Evolutionary conservation across 768 basidiomycete genomes (phyloP), one percentile per base, ranked within the genome.

Genomic region (Lyophyllum atratum): DNA sequence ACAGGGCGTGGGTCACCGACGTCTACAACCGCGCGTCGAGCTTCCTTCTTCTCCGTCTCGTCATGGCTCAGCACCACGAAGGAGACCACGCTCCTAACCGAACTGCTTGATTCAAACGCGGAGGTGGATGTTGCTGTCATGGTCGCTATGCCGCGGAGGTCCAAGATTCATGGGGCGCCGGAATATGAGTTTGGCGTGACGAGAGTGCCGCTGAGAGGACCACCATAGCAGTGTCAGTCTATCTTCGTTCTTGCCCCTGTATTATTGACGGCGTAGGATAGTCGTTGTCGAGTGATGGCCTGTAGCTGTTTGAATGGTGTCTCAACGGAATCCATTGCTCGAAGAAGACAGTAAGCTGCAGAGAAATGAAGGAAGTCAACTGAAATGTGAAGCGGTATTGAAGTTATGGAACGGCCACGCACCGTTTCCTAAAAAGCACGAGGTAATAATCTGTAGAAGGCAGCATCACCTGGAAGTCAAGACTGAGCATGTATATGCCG

Each of bases 121-220:
- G 52, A 51, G 19, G 43, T 73, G 17, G 72, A 79, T 47, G 66
- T 83, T 19, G 74, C 74, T 0, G 72, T 82, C 33, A 66, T 83
- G 69, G 74, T 84, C 39, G 69, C 68, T 12, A 82, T 84, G 80
- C 83, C 83, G 7, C 65, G 66, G n/a, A 47, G 42, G 28, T 37
- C 50, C 21, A 61, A 57, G 10, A 52, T 47, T 52, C 60, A 40
- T 3, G 33, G 52, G 17, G 52, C 63, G 11, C 65, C 70, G 9
- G 79, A 76, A 56, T 77, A 77, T 59, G 73, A 82, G 65, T 74
- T 84, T 50, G 82, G 82, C 11, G 69, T 80, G 31, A 53, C 71
- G 11, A 71, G 64, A 21, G 61, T 79, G 37, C 73, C 74, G 40
- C 8, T 61, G 77, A 76, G 74, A 39, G 53, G 31, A 56, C 2